Percentiles rank a stretch among this genome's conserved stretches.
phyloP scores from a whole-genome alignment of 2,329 filamentous ascomycete genomes.

The Cercospora zeae-maydis region DNA sequence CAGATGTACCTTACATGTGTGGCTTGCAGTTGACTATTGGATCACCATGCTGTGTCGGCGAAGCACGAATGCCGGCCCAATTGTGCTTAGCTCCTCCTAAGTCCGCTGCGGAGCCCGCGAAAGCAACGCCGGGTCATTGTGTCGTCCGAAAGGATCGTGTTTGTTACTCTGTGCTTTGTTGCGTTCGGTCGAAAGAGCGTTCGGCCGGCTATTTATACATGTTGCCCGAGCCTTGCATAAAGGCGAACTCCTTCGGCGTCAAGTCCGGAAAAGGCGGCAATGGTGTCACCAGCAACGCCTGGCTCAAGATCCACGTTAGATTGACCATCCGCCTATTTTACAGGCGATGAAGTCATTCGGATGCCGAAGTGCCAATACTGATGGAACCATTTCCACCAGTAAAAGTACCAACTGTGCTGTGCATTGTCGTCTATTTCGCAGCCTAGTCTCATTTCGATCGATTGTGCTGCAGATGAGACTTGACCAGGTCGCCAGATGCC shows the following conservation, averaged over 20 bases:
- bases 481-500: constrained; percentile 87
- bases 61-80: neutral
- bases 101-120: neutral
- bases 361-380: too few relatives aligned
- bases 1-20: neutral
- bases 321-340: neutral
- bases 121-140: neutral
- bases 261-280: neutral
- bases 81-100: neutral
- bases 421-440: too few relatives aligned
- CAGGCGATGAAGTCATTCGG: neutral
- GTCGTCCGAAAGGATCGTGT: neutral
- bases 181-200: neutral
- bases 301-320: neutral
- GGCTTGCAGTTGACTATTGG: neutral
- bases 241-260: neutral
- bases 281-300: too few relatives aligned
- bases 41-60: neutral
- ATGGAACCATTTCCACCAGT: too few relatives aligned
- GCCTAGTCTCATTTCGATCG: constrained; percentile 49
- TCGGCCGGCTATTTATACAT: neutral
- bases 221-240: neutral
- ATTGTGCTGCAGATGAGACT: constrained; percentile 95
- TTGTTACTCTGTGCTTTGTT: neutral
- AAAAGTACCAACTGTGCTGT: too few relatives aligned